Evolutionary conservation across 148 eudicot genomes (phyloP).

Genomic region (Spergularia bocconei): DNA sequence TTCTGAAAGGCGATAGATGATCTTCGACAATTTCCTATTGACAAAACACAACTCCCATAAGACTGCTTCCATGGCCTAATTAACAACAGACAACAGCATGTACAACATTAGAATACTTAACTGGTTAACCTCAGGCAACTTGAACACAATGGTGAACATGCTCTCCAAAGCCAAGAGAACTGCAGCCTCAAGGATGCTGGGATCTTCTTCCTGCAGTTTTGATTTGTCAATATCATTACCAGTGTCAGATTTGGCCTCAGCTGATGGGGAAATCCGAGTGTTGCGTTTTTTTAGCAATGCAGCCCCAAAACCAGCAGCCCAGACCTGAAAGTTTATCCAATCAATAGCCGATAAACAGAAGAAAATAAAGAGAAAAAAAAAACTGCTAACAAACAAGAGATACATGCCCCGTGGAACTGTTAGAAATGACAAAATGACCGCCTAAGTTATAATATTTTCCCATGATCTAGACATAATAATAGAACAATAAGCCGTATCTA

Average conservation of each 20-base stretch:
- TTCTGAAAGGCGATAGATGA: slow-evolving; percentile 43
- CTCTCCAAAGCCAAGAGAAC: slow-evolving; percentile 61
- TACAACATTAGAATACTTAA: slow-evolving; percentile 36
- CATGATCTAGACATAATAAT: no score
- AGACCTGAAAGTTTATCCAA: slow-evolving; percentile 46
- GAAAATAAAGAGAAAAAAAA: neutral
- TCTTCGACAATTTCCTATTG: slow-evolving; percentile 59
- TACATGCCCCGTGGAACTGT: no score
- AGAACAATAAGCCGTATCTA: no score
- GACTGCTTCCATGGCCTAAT: slow-evolving; percentile 3
- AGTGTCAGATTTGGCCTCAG: slow-evolving; percentile 30
- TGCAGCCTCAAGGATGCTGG: slow-evolving; percentile 41
- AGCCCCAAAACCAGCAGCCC: slow-evolving; percentile 95
- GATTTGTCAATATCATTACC: slow-evolving; percentile 19
- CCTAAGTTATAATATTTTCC: no score
- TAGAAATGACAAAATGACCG: no score
- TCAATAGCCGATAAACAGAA: neutral
- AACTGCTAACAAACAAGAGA: neutral
- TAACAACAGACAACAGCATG: neutral
- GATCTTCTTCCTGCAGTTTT: slow-evolving; percentile 41
- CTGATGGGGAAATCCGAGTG: slow-evolving; percentile 39
- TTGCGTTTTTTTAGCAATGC: slow-evolving; percentile 83
- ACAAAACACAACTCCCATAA: slow-evolving; percentile 20
- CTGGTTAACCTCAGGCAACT: slow-evolving; percentile 61
- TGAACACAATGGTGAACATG: slow-evolving; percentile 60